phyloP scores from a whole-genome alignment of 2,329 filamentous ascomycete genomes.

The Pseudogymnoascus sp. region DNA sequence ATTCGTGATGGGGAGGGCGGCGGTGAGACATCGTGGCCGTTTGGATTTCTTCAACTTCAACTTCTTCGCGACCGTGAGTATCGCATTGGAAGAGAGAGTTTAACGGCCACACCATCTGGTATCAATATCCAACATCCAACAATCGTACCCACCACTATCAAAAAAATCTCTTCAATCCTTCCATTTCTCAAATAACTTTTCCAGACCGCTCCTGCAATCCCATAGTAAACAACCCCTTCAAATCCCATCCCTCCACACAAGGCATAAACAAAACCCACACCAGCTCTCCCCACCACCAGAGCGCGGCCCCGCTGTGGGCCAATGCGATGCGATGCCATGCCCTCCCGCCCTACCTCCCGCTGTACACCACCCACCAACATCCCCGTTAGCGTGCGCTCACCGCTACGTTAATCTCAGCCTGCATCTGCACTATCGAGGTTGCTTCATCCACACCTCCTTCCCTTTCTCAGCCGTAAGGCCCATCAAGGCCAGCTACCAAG shows the following conservation, averaged over 20 bases:
- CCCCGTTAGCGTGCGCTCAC: background rate
- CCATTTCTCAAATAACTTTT: background rate
- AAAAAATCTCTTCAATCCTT: background rate
- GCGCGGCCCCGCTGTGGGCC: background rate
- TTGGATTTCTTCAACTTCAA: background rate
- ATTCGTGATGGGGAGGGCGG: background rate
- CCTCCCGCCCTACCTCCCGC: constrained; percentile 1
- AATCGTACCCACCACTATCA: background rate
- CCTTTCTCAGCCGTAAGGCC: background rate
- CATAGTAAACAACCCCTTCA: background rate
- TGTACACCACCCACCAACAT: background rate
- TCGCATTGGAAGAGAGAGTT: background rate
- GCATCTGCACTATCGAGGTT: background rate
- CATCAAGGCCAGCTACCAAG: too few relatives aligned
- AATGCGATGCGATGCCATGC: background rate
- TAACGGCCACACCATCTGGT: background rate
- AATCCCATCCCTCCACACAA: background rate
- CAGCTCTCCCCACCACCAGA: constrained; percentile 1
- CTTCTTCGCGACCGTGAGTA: background rate
- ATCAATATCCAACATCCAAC: background rate
- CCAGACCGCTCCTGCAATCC: background rate
- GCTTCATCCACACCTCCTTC: background rate
- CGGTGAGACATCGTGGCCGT: constrained; percentile 4
- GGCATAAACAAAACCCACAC: background rate
- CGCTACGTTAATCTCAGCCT: constrained; percentile 3